A percentile compares a stretch with the other conserved stretches of the same genome.
These are phyloP conservation scores for Fusarium burgessii DNA, from an alignment of 2,329 filamentous ascomycete species.

Conservation along the genomic window DNA sequence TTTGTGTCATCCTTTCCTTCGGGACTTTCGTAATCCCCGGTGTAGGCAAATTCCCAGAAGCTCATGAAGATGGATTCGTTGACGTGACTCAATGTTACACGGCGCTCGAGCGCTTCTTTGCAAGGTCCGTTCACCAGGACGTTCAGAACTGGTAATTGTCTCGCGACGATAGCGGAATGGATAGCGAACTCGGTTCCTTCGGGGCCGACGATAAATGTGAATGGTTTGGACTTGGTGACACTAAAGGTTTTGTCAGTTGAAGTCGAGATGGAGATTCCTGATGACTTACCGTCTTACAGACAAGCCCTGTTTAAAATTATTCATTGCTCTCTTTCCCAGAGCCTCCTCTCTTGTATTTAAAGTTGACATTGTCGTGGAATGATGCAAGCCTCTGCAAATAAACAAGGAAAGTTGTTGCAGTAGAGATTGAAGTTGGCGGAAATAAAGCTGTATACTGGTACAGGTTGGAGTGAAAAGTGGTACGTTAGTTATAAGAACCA, in stretches of 20 bases:
- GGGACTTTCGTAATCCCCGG: not conserved
- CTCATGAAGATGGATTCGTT: not conserved
- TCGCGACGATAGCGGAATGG: fast-evolving
- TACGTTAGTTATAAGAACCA: fast-evolving
- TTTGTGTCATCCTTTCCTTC: not conserved
- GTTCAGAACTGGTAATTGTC: not conserved
- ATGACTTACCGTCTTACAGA: not conserved
- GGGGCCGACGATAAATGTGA: not conserved
- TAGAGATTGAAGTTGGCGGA: not conserved
- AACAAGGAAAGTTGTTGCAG: too few relatives aligned
- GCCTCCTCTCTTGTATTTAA: not conserved
- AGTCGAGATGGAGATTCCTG: fast-evolving
- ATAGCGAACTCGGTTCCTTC: not conserved
- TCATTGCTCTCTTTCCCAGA: fast-evolving
- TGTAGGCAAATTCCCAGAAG: not conserved
- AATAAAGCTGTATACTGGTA: not conserved
- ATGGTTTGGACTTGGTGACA: fast-evolving
- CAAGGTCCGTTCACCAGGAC: not conserved
- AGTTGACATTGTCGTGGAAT: fast-evolving
- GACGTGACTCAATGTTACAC: not conserved
- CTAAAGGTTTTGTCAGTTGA: not conserved
- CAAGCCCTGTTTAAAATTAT: fast-evolving
- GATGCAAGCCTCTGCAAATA: too few relatives aligned
- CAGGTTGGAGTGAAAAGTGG: fast-evolving
- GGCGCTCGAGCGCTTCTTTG: not conserved